phyloP scores from a whole-genome alignment of 441 rosid genomes.

The Populus hybrid region DNA sequence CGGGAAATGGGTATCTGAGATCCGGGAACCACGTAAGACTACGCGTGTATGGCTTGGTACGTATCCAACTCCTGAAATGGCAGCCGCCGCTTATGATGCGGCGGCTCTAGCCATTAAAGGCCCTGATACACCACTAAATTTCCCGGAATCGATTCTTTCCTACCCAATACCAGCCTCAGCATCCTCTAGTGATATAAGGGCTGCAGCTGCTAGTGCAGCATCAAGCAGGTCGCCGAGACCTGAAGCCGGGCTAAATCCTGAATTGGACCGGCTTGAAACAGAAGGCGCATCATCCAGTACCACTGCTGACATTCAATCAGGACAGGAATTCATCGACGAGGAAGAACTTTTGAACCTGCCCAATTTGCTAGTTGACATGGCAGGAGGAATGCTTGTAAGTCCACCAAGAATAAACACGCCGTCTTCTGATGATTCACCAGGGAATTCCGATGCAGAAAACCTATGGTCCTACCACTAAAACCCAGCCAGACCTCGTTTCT shows the following conservation, averaged over 20 bases:
- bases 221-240: constrained; percentile 8
- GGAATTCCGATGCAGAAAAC: constrained; percentile 42
- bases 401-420: constrained; percentile 50
- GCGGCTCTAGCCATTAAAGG: constrained; percentile 83
- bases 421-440: constrained; percentile 44
- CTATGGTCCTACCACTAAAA: constrained; percentile 42
- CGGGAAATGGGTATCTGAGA: constrained; percentile 88
- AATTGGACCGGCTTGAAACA: neutral
- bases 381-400: constrained; percentile 52
- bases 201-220: constrained; percentile 59
- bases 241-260: constrained; percentile 20
- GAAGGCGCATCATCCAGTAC: neutral
- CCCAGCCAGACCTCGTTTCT: neutral
- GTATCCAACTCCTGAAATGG: constrained; percentile 72
- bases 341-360: constrained; percentile 47
- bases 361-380: constrained; percentile 53
- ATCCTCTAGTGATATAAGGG: constrained; percentile 50
- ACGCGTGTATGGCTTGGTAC: constrained; percentile 90
- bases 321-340: constrained; percentile 35
- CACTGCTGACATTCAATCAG: neutral
- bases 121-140: constrained; percentile 47
- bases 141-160: constrained; percentile 41
- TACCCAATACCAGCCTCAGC: constrained; percentile 57
- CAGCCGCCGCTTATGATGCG: constrained; percentile 79
- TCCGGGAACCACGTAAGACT: constrained; percentile 82